Conservation (phyloP, 169 alveolate genomes). For the Cryptosporidium canis region DNA sequence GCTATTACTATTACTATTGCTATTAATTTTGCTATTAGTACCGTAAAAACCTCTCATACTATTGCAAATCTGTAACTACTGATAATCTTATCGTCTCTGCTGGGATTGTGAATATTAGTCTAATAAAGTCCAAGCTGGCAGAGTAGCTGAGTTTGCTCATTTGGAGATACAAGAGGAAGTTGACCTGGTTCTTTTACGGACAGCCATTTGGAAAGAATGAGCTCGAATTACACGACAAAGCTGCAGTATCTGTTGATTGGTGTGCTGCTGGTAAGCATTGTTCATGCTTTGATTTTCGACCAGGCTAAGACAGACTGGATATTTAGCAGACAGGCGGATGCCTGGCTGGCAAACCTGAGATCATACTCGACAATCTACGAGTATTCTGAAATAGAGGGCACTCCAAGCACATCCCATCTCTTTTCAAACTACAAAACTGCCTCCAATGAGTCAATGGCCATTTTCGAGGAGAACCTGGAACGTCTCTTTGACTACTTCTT, state of each 20-base stretch:
- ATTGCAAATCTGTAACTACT: not conserved
- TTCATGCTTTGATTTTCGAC: slow-evolving; percentile 34
- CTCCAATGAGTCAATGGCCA: slow-evolving; percentile 17
- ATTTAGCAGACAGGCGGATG: slow-evolving; percentile 67
- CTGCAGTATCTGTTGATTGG: not conserved
- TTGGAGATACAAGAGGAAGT: not conserved
- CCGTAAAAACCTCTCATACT: too few species aligned
- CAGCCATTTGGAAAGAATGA: not conserved
- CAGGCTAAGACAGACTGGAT: slow-evolving; percentile 62
- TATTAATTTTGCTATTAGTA: not conserved
- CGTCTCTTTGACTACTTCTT: slow-evolving; percentile 45
- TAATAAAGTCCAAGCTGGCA: not conserved
- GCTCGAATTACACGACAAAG: not conserved
- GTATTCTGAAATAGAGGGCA: not conserved
- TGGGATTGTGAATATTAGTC: not conserved
- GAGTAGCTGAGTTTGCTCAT: not conserved
- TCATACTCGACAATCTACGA: slow-evolving; percentile 57
- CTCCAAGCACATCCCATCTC: slow-evolving; percentile 6
- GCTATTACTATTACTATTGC: not conserved
- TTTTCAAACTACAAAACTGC: slow-evolving; percentile 49
- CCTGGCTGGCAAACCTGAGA: slow-evolving; percentile 42
- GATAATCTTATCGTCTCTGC: not conserved
- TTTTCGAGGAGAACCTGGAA: slow-evolving; percentile 14
- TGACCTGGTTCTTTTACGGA: not conserved
- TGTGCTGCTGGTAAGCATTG: not conserved